phyloP scores from a whole-genome alignment of 352 stramenopile species.

The Phytophthora pluvialis region DNA sequence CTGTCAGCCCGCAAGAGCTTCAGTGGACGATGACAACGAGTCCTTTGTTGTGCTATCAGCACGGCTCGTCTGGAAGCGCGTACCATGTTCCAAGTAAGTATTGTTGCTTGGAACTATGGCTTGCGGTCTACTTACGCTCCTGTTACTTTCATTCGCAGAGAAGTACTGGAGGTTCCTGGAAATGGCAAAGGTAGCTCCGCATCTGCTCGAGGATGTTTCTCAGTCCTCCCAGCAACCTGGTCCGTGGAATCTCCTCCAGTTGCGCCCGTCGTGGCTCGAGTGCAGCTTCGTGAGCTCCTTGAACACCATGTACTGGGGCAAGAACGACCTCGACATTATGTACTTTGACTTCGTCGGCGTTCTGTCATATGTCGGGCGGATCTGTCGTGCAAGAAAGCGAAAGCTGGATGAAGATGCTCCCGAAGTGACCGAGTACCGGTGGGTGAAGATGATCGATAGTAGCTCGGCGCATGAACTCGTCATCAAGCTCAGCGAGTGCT shows the following conservation, averaged over 20 bases:
- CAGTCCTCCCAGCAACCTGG: neutral
- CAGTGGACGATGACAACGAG: conserved; percentile 13
- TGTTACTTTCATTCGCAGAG: conserved; percentile 31
- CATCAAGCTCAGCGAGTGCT: conserved; percentile 49
- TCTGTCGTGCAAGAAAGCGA: conserved; percentile 45
- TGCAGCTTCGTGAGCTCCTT: conserved; percentile 51
- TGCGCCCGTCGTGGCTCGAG: conserved; percentile 48
- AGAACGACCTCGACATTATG: conserved; percentile 21
- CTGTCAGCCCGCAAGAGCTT: conserved; percentile 17
- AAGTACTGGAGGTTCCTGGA: conserved; percentile 68
- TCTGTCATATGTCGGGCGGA: conserved; percentile 54
- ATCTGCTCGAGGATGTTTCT: conserved; percentile 16
- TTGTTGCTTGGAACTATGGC: neutral
- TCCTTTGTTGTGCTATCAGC: conserved; percentile 40
- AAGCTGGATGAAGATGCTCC: conserved; percentile 10
- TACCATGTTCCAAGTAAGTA: conserved; percentile 49
- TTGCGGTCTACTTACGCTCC: neutral
- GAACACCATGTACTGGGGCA: conserved; percentile 37
- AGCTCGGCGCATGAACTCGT: conserved; percentile 56
- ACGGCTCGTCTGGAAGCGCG: conserved; percentile 39
- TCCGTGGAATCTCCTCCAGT: conserved; percentile 3
- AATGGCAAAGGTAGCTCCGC: conserved; percentile 33
- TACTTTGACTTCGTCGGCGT: conserved; percentile 79
- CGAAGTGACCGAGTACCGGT: conserved; percentile 47
- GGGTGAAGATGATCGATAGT: conserved; percentile 70